Evolutionary conservation across 2,329 filamentous ascomycete genomes (phyloP).

Genomic region (Emmonsiellopsis sp.): DNA sequence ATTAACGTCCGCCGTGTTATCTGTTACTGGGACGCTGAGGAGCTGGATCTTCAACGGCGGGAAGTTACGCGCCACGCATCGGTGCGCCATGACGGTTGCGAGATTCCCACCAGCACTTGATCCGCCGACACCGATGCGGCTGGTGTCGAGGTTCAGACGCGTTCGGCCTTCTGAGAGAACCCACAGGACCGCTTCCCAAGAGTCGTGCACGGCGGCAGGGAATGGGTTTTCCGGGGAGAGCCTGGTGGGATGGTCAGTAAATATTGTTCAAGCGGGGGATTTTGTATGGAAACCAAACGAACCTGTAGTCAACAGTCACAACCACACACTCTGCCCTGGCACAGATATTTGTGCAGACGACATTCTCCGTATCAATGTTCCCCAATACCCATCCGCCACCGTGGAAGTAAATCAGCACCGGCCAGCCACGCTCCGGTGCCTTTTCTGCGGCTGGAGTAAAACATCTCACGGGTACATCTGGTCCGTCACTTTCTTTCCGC

Average conservation of each 20-base stretch:
- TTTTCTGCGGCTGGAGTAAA: conserved; percentile 42
- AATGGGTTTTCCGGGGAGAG: conserved; percentile 50
- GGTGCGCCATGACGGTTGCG: conserved; percentile 46
- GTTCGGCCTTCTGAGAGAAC: conserved; percentile 14
- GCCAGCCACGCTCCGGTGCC: conserved; percentile 42
- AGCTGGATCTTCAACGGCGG: conserved; percentile 41
- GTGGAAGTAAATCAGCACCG: conserved; percentile 49
- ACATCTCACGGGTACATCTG: conserved; percentile 39
- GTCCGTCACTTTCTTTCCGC: conserved; percentile 39
- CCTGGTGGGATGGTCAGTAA: conserved; percentile 20
- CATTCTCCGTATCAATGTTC: conserved; percentile 50
- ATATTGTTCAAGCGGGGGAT: neutral
- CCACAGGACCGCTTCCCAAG: conserved; percentile 49
- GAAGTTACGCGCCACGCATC: conserved; percentile 31
- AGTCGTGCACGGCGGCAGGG: conserved; percentile 49
- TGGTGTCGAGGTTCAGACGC: conserved; percentile 32
- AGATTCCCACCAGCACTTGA: conserved; percentile 47
- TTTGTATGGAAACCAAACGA: conserved; percentile 8
- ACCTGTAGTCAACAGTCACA: conserved; percentile 49
- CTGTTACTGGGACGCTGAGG: conserved; percentile 49
- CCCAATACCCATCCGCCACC: conserved; percentile 53
- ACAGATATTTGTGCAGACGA: conserved; percentile 48
- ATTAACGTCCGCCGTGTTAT: conserved; percentile 44
- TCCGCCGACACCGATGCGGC: conserved; percentile 35
- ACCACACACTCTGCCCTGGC: conserved; percentile 43